Evolutionary conservation across 2,329 filamentous ascomycete genomes (phyloP), one percentile per base, ranked within the genome.

Genomic region (Pestalotiopsis sp.): DNA sequence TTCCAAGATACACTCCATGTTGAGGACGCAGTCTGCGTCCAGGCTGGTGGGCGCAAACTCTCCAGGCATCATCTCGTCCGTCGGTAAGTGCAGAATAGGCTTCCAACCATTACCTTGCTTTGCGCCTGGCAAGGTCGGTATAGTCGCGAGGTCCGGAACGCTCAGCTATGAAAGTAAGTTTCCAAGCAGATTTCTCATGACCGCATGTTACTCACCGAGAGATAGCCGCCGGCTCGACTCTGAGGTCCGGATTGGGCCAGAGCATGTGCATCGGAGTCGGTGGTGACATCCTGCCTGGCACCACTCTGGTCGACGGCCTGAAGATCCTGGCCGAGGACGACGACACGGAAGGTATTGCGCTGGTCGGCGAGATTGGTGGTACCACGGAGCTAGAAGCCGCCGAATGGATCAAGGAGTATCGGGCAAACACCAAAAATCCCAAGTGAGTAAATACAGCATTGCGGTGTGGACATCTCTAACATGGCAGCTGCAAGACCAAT

Each of bases 101-200:
- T 94, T 95, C 76, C 92, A 94, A 77, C 93, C 93, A 4, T 82
- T 95, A 13, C 87, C 91, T 0, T 93, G 90, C 69, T 95, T 94
- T 75, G 82, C 85, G 5, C 87, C 91, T 1, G 92, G 92, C 0
- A 86, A 87, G 69, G 83, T 93, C 67, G 91, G 91, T 1, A 91
- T 94, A 66, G 86, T 92, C 39, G 91, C 91, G 4, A 93, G 93
- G 74, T 93, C 91, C 2, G 92, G 92, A 1, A 93, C 92, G 4
- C 79, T 94, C 38, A 92, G 90, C 66, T 93, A 93, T 74, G 92
- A 93, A 79, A 78, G 81, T 81, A 75, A 58, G 73, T 67, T 5
- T 23, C 6, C 3, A 59, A 23, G 57, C 13, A 31, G 11, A 45
- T n/a, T 59, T 17, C 17, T 17, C 39, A 38, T 6, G 31, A 4